Conservation (phyloP, 2,329 filamentous ascomycete species). For the Xylaria sp. region DNA sequence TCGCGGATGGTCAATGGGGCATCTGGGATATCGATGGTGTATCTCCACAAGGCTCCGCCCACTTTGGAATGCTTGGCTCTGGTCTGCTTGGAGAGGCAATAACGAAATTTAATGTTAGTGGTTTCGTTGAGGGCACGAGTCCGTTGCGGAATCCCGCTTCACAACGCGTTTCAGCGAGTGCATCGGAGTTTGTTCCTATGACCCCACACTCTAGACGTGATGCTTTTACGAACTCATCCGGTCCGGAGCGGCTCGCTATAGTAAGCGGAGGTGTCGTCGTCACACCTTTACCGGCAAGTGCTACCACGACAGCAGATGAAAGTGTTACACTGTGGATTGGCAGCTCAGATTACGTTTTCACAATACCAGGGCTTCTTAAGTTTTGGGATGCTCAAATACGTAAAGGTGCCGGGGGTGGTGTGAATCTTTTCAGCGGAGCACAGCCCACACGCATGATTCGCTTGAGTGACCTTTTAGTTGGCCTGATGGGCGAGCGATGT, state of each 20-base stretch:
- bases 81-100: constrained; percentile 68
- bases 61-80: constrained; percentile 62
- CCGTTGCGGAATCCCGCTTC: constrained; percentile 60
- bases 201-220: constrained; percentile 70
- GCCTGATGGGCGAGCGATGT: constrained; percentile 68
- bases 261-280: constrained; percentile 66
- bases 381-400: constrained; percentile 71
- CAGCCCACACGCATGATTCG: constrained; percentile 67
- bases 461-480: constrained; percentile 63
- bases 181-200: constrained; percentile 70
- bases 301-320: constrained; percentile 62
- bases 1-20: constrained; percentile 74
- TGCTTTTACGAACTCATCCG: constrained; percentile 59
- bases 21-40: constrained; percentile 74
- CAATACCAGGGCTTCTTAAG: constrained; percentile 64
- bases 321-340: constrained; percentile 68
- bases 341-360: constrained; percentile 65
- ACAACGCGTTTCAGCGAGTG: constrained; percentile 51
- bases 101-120: constrained; percentile 67
- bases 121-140: constrained; percentile 70
- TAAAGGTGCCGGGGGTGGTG: constrained; percentile 60
- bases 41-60: constrained; percentile 58
- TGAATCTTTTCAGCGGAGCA: constrained; percentile 66
- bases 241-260: constrained; percentile 62
- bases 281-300: constrained; percentile 56